Percentiles rank a stretch among this genome's conserved stretches.
Conservation (phyloP, 257 asterid genomes). For the Salvia splendens region DNA sequence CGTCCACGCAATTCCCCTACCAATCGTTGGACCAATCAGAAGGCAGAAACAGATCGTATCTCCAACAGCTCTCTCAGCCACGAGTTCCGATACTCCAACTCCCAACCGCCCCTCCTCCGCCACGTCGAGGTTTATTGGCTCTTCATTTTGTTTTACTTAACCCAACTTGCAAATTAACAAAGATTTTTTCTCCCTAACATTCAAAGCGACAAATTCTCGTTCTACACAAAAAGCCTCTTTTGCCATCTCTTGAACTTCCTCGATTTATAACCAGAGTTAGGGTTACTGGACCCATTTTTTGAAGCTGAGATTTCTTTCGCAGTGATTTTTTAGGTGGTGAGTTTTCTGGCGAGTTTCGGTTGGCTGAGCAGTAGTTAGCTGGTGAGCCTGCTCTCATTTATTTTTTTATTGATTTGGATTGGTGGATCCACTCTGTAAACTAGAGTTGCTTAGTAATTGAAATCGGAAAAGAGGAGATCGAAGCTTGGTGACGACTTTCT, state of each 20-base stretch:
- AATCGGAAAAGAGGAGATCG: slow-evolving; percentile 1
- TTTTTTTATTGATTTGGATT: slow-evolving; percentile 11
- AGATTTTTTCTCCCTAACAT: slow-evolving; percentile 9
- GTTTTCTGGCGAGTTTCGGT: slow-evolving; percentile 44
- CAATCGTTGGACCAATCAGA: slow-evolving; percentile 48
- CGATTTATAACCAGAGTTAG: slow-evolving; percentile 43
- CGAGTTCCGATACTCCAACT: slow-evolving; percentile 66
- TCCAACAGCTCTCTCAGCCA: slow-evolving; percentile 66
- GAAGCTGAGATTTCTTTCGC: not conserved
- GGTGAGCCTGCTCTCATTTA: not conserved
- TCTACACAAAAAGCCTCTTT: slow-evolving; percentile 9
- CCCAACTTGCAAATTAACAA: slow-evolving; percentile 19
- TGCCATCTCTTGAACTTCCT: slow-evolving; percentile 42
- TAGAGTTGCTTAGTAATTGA: not conserved
- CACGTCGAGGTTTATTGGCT: slow-evolving; percentile 54
- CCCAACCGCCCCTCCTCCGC: slow-evolving; percentile 31
- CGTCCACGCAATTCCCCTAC: not conserved
- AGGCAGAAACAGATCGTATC: slow-evolving; percentile 66
- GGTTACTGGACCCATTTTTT: slow-evolving; percentile 30
- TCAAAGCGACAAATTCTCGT: not conserved
- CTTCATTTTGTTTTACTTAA: slow-evolving; percentile 33
- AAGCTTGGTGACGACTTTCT: not conserved
- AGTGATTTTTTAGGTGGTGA: slow-evolving; percentile 26
- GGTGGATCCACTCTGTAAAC: slow-evolving; percentile 1
- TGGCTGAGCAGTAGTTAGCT: slow-evolving; percentile 24